A percentile compares a stretch with the other conserved stretches of the same genome.
Conservation (phyloP, 2,329 filamentous ascomycete species). For the Colletotrichum tanaceti region DNA sequence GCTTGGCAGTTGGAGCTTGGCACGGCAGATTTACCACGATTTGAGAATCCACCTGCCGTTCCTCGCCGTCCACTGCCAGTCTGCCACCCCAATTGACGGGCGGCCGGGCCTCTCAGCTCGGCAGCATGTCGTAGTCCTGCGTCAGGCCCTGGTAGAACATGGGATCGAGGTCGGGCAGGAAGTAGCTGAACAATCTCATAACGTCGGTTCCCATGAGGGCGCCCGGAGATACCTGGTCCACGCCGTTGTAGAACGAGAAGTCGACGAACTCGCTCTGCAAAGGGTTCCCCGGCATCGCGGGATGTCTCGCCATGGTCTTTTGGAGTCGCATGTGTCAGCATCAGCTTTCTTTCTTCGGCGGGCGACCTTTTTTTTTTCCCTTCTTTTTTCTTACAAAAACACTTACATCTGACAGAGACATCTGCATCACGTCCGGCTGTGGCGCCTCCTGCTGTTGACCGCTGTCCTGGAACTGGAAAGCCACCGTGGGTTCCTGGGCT, state of each 20-base stretch:
- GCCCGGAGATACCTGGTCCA: constrained; percentile 13
- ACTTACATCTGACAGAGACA: constrained; percentile 13
- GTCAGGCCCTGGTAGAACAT: constrained; percentile 40
- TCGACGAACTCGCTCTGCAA: constrained; percentile 33
- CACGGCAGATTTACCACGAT: not conserved
- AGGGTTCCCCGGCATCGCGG: not conserved
- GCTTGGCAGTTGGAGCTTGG: too few relatives aligned
- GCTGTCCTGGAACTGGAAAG: not conserved
- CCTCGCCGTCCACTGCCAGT: not conserved
- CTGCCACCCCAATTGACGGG: not conserved
- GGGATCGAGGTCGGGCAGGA: constrained; percentile 44
- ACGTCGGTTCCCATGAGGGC: constrained; percentile 43
- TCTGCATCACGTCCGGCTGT: not conserved
- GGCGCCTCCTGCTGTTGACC: not conserved
- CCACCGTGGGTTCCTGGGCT: not conserved
- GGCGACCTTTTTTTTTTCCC: too few relatives aligned
- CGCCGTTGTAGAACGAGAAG: constrained; percentile 38
- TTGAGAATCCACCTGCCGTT: not conserved
- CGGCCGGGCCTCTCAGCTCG: constrained; percentile 35
- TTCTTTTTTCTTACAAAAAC: too few relatives aligned
- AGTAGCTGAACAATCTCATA: constrained; percentile 45
- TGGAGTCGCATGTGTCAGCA: too few relatives aligned
- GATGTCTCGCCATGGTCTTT: not conserved
- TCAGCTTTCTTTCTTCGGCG: not conserved
- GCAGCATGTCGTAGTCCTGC: constrained; percentile 12